Percentiles rank a stretch among this genome's conserved stretches.
These are phyloP conservation scores for Lactarius quietus DNA, from an alignment of 768 basidiomycete genomes.

Conservation along the genomic window DNA sequence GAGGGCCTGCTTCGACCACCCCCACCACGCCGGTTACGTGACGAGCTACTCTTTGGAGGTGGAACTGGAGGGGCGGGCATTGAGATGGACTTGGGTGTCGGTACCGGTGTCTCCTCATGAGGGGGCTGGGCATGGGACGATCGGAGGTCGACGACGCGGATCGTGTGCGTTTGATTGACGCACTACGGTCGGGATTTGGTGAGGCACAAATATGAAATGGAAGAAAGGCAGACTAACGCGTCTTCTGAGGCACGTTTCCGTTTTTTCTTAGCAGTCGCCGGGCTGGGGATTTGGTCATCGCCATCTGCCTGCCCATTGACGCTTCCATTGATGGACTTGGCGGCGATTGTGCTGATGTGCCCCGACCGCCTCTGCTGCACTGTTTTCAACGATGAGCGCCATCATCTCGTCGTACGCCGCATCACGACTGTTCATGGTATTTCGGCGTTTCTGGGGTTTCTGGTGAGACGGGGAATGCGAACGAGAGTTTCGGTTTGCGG, in stretches of 20 bases:
- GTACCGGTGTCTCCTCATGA: slow-evolving; percentile 42
- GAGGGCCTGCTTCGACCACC: slow-evolving; percentile 30
- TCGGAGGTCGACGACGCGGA: slow-evolving; percentile 73
- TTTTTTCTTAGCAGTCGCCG: slow-evolving; percentile 53
- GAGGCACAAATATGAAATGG: slow-evolving; percentile 19
- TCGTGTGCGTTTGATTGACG: slow-evolving; percentile 67
- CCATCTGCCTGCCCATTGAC: slow-evolving; percentile 39
- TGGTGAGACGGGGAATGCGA: slow-evolving; percentile 66
- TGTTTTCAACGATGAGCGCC: slow-evolving; percentile 50
- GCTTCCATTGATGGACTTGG: slow-evolving; percentile 35
- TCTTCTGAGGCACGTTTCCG: slow-evolving; percentile 77
- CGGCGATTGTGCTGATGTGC: slow-evolving; percentile 46
- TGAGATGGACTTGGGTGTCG: slow-evolving; percentile 26
- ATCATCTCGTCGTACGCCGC: slow-evolving; percentile 89
- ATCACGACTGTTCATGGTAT: slow-evolving; percentile 97
- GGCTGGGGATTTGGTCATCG: slow-evolving; percentile 47
- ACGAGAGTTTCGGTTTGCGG: slow-evolving; percentile 57
- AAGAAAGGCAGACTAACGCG: slow-evolving; percentile 42
- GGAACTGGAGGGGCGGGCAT: slow-evolving; percentile 28
- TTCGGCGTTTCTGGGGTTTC: slow-evolving; percentile 79
- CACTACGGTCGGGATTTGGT: slow-evolving; percentile 33
- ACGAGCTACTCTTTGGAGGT: slow-evolving; percentile 26
- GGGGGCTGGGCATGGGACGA: slow-evolving; percentile 39
- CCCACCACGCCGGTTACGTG: slow-evolving; percentile 33
- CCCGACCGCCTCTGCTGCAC: slow-evolving; percentile 70